Evolutionary conservation across 768 basidiomycete genomes (phyloP).

Genomic region (Russula ochroleuca): DNA sequence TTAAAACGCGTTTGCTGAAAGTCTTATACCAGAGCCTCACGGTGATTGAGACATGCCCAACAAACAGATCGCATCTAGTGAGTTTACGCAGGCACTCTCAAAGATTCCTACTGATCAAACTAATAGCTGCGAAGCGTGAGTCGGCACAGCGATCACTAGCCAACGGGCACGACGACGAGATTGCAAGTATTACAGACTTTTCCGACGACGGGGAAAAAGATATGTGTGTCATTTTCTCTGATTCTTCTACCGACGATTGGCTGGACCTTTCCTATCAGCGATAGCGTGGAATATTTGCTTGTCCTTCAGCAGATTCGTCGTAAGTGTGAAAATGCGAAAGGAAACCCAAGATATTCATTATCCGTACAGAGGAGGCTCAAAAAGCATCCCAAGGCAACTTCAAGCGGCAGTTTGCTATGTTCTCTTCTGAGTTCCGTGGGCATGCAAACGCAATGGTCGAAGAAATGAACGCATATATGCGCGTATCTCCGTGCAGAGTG

Average conservation of each 20-base stretch:
- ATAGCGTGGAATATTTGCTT: conserved; percentile 15
- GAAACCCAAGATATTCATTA: background rate
- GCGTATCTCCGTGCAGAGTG: background rate
- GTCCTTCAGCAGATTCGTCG: conserved; percentile 18
- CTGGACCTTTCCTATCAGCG: background rate
- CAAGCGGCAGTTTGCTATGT: conserved; percentile 14
- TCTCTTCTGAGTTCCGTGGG: conserved; percentile 16
- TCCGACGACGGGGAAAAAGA: conserved; percentile 13
- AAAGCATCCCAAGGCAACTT: conserved; percentile 5
- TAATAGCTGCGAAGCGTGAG: background rate
- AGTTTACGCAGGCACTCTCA: background rate
- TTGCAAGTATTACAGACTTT: background rate
- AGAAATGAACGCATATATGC: conserved; percentile 27
- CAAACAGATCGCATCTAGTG: background rate
- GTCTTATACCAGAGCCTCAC: background rate
- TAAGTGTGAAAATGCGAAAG: conserved; percentile 2
- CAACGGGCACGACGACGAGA: conserved; percentile 4
- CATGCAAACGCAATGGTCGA: conserved; percentile 14
- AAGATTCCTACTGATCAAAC: background rate
- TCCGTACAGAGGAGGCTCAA: conserved; percentile 6
- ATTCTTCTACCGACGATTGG: background rate
- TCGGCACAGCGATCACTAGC: background rate
- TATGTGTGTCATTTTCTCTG: conserved; percentile 1
- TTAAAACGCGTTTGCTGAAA: background rate
- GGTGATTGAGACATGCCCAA: background rate